A percentile compares a stretch with the other conserved stretches of the same genome.
Evolutionary conservation across 1,139 yeast species (phyloP).

Genomic region (Lodderomyces beijingensis): DNA sequence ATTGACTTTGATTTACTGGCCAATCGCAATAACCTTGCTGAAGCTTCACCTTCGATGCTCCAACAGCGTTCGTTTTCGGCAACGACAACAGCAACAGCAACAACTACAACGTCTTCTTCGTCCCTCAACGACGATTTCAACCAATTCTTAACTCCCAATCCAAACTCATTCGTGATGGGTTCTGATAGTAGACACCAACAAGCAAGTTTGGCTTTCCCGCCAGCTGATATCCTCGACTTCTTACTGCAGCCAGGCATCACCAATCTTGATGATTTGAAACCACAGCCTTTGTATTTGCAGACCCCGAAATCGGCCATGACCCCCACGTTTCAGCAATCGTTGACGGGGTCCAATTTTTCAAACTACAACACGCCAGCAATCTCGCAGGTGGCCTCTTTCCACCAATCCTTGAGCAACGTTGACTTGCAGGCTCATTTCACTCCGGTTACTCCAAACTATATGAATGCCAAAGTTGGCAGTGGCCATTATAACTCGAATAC

Average conservation of each 20-base stretch:
- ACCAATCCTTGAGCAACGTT: neutral
- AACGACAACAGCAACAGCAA: neutral
- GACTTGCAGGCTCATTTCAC: conserved; percentile 5
- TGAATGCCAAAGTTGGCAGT: neutral
- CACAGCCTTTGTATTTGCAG: conserved; percentile 6
- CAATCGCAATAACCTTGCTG: conserved; percentile 4
- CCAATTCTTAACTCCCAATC: conserved; percentile 4
- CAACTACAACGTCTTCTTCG: neutral
- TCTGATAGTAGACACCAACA: conserved; percentile 1
- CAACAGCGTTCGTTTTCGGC: conserved; percentile 1
- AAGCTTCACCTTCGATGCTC: conserved; percentile 6
- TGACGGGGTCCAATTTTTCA: conserved; percentile 6
- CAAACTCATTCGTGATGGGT: conserved; percentile 2
- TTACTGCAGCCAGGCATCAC: neutral
- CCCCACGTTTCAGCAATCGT: conserved; percentile 8
- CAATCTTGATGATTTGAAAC: neutral
- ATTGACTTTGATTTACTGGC: conserved; percentile 2
- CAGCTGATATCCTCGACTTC: conserved; percentile 7
- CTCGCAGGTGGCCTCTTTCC: conserved; percentile 7
- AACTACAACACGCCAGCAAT: conserved; percentile 8
- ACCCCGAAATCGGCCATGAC: conserved; percentile 10
- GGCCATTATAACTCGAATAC: neutral
- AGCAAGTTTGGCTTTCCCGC: conserved; percentile 3
- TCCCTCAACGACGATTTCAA: neutral
- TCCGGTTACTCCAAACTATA: conserved; percentile 11